Evolutionary conservation across 2,329 filamentous ascomycete genomes (phyloP), one percentile per base, ranked within the genome.

Genomic region (Diaporthe citrichinensis): DNA sequence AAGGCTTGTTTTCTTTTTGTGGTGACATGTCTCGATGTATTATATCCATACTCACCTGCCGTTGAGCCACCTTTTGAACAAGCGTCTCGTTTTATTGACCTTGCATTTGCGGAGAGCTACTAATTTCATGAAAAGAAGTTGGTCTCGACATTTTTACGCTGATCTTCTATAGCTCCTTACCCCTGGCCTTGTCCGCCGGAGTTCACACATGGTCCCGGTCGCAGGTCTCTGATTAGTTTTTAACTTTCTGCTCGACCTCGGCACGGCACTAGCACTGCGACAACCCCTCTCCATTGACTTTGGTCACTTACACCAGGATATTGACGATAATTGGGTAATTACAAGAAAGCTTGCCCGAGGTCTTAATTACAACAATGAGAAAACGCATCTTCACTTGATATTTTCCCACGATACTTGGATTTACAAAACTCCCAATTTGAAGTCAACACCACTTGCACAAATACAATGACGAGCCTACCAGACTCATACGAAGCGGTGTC

Each of bases 401-500:
- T 25, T 68, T 12, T 0, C 23, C 20, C 17, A 51, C 23, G 28
- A n/a, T 20, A 61, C 12, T 17, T 25, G 15, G 9, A 25, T 58
- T 4, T 44, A 17, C 25, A 44, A 31, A 39, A 1, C 53, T 7
- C 49, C 46, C n/a, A 23, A 31, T 17, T 31, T 44, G 57, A 49
- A 44, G 14, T 41, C 9, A 20, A 17, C 46, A 49, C 34, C n/a
- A 12, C 31, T 25, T 28, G n/a, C 7, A 49, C 28, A 25, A 4
- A 9, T 51, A 74, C 46, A 57, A 69, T 74, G 74, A 10, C 71
- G 15, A 67, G 34, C 69, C 79, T 82, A 41, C 83, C 84, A 14
- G 74, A 80, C 34, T 83, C 78, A 74, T 90, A 90, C 81, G 82
- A 81, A 77, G 78, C 81, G 59, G 82, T 88, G 72, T 76, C 80